These are phyloP conservation scores for Arthrobotrys pseudoclavata DNA, from an alignment of 2,329 filamentous ascomycete species.

Conservation along the genomic window DNA sequence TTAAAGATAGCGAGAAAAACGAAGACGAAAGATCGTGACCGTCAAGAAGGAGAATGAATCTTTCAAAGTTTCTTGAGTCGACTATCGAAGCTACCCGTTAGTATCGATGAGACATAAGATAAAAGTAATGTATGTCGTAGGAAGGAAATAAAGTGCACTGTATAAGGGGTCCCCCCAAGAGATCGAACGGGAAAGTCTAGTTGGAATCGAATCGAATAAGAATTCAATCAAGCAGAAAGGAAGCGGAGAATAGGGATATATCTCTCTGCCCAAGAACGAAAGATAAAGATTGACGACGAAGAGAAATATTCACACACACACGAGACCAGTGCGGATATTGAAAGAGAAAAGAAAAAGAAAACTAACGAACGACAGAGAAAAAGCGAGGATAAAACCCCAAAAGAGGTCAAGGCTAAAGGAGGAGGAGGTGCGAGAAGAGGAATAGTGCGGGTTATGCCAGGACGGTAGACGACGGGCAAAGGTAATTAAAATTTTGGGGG, in stretches of 20 bases:
- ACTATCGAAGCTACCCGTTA: slow-evolving; percentile 60
- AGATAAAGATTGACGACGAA: slow-evolving; percentile 60
- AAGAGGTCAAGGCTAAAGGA: slow-evolving; percentile 58
- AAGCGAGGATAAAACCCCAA: slow-evolving; percentile 42
- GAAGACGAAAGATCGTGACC: slow-evolving; percentile 58
- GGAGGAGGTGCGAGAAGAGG: slow-evolving; percentile 54
- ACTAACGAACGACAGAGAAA: slow-evolving; percentile 36
- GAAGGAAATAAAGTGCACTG: slow-evolving; percentile 37
- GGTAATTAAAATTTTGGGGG: slow-evolving; percentile 37
- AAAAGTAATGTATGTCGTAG: slow-evolving; percentile 32
- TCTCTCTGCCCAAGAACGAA: slow-evolving; percentile 45
- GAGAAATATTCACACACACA: slow-evolving; percentile 53
- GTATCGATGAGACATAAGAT: slow-evolving; percentile 49
- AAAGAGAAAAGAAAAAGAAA: slow-evolving; percentile 51
- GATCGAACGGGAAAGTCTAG: slow-evolving; percentile 58
- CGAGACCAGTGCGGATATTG: slow-evolving; percentile 43
- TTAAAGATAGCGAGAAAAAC: slow-evolving; percentile 57
- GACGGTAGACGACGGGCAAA: slow-evolving; percentile 26
- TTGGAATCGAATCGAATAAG: slow-evolving; percentile 51
- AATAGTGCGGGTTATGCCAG: slow-evolving; percentile 40
- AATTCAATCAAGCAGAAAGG: slow-evolving; percentile 48
- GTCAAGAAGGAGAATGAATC: slow-evolving; percentile 53
- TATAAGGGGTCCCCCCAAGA: slow-evolving; percentile 61
- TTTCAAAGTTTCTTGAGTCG: slow-evolving; percentile 56
- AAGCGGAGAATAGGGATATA: slow-evolving; percentile 22